phyloP scores from a whole-genome alignment of 495 filamentous ascomycete species.

The Xylaria flabelliformis region DNA sequence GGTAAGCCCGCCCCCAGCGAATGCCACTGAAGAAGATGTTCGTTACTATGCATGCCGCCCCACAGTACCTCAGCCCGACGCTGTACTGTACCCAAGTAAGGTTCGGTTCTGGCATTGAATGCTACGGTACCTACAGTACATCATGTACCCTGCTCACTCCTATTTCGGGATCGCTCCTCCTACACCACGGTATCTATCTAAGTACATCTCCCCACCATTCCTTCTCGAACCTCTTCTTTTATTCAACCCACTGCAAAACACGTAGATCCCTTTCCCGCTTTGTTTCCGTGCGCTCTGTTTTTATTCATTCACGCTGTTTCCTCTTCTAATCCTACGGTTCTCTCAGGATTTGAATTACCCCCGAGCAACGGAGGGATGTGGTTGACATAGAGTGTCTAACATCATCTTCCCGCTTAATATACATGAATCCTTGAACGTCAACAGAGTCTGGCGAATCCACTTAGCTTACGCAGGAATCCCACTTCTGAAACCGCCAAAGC shows the following conservation, averaged over 20 bases:
- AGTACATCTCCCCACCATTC: slow-evolving; percentile 16
- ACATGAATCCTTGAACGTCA: slow-evolving; percentile 1
- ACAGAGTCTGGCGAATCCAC: slow-evolving; percentile 12
- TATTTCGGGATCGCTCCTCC: slow-evolving; percentile 19
- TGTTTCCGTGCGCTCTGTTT: slow-evolving; percentile 11
- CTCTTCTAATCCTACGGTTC: background rate
- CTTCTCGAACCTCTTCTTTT: slow-evolving; percentile 19
- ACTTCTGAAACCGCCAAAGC: slow-evolving; percentile 27
- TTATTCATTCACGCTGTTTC: background rate
- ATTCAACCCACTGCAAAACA: slow-evolving; percentile 12
- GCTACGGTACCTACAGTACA: background rate
- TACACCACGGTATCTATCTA: background rate
- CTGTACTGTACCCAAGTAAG: background rate
- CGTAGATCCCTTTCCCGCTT: slow-evolving; percentile 23
- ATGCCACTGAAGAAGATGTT: slow-evolving; percentile 10
- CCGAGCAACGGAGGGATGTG: background rate
- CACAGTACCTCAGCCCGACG: background rate
- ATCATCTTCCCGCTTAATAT: slow-evolving; percentile 6
- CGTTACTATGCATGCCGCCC: background rate
- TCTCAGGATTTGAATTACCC: background rate
- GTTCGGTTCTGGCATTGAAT: background rate
- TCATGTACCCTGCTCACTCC: slow-evolving; percentile 16
- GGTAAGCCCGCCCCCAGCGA: slow-evolving; percentile 13
- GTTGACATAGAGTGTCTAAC: background rate
- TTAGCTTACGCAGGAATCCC: slow-evolving; percentile 18